Evolutionary conservation across 2,329 filamentous ascomycete genomes (phyloP).

Genomic region (Colletotrichum lindemuthianum): DNA sequence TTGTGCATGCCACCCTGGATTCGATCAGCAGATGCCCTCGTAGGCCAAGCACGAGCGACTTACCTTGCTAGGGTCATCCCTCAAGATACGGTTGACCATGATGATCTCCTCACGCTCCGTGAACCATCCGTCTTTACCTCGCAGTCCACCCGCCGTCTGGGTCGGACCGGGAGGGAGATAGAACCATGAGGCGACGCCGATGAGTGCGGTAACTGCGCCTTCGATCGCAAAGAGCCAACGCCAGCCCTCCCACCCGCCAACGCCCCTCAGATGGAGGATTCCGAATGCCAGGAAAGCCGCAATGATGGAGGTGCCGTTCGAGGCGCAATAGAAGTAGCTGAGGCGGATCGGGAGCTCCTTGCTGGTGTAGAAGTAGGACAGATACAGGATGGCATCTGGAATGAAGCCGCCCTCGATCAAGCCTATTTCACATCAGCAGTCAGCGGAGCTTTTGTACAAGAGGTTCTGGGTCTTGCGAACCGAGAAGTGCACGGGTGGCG

Average conservation of each 20-base stretch:
- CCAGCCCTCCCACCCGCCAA: constrained; percentile 63
- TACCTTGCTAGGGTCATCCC: constrained; percentile 39
- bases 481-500: constrained; percentile 49
- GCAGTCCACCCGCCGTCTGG: constrained; percentile 65
- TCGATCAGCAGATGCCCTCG: background rate
- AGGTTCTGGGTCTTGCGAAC: constrained; percentile 64
- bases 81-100: constrained; percentile 66
- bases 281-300: constrained; percentile 64
- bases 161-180: constrained; percentile 66
- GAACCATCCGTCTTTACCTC: constrained; percentile 67
- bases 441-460: constrained; percentile 57
- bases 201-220: constrained; percentile 56
- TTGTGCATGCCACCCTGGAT: constrained; percentile 61
- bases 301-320: constrained; percentile 60
- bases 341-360: constrained; percentile 72
- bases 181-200: constrained; percentile 51
- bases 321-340: constrained; percentile 73
- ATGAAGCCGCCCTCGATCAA: constrained; percentile 23
- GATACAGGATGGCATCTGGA: constrained; percentile 48
- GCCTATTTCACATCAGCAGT: too few relatives aligned
- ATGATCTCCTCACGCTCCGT: constrained; percentile 69
- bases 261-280: constrained; percentile 60
- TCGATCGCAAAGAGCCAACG: constrained; percentile 59
- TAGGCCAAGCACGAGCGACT: background rate
- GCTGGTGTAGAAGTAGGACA: constrained; percentile 77